phyloP scores from a whole-genome alignment of 2,329 filamentous ascomycete species.

The Hypoxylon sp. region DNA sequence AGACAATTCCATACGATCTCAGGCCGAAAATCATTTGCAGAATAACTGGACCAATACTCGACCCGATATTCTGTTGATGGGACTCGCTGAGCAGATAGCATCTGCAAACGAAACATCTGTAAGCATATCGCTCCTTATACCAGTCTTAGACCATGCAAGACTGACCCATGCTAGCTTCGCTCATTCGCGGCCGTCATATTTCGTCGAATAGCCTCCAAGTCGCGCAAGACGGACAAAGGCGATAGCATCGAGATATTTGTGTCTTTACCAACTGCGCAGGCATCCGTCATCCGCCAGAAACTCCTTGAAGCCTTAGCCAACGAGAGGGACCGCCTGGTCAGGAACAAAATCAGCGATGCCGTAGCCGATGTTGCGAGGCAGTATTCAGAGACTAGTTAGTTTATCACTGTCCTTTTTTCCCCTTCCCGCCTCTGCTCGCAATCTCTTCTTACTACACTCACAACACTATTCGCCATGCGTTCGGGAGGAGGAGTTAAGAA shows the following conservation, averaged over 20 bases:
- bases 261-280: slow-evolving; percentile 80
- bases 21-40: slow-evolving; percentile 91
- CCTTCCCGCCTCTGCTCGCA: neutral
- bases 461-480: neutral
- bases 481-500: slow-evolving; percentile 1
- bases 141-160: neutral
- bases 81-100: slow-evolving; percentile 91
- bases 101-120: slow-evolving; percentile 81
- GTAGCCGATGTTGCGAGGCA: slow-evolving; percentile 95
- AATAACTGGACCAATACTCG: slow-evolving; percentile 88
- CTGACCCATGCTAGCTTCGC: slow-evolving; percentile 73
- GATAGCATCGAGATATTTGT: slow-evolving; percentile 88
- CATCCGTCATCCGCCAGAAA: slow-evolving; percentile 84
- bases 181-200: slow-evolving; percentile 96
- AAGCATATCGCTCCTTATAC: slow-evolving; percentile 56
- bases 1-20: slow-evolving; percentile 87
- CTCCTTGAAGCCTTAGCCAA: slow-evolving; percentile 81
- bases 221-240: slow-evolving; percentile 80
- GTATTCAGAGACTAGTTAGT: slow-evolving; percentile 90
- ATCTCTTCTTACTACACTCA: neutral
- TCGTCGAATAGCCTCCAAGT: slow-evolving; percentile 91
- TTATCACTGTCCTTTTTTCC: slow-evolving; percentile 13
- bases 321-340: slow-evolving; percentile 80
- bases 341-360: slow-evolving; percentile 98
- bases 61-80: slow-evolving; percentile 93